A percentile compares a stretch with the other conserved stretches of the same genome.
Evolutionary conservation across 2,329 filamentous ascomycete genomes (phyloP).

Genomic region (Paraphoma chrysanthemicola): DNA sequence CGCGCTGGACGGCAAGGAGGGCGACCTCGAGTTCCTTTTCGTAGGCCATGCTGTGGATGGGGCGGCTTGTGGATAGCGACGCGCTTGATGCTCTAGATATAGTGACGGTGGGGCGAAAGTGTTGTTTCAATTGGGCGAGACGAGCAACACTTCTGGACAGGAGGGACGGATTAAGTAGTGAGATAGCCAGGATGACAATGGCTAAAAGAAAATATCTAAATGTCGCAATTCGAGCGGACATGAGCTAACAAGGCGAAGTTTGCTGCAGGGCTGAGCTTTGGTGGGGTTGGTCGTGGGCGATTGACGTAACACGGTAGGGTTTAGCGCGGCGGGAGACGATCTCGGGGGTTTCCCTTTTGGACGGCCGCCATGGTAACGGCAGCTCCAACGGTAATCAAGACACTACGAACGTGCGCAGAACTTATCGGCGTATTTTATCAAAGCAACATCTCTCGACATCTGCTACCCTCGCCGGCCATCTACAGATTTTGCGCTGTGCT

Average conservation of each 20-base stretch:
- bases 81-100: conserved; percentile 15
- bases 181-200: conserved; percentile 42
- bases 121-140: conserved; percentile 39
- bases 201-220: conserved; percentile 40
- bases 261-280: conserved; percentile 15
- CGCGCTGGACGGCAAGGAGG: conserved; percentile 87
- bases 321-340: conserved; percentile 9
- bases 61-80: conserved; percentile 17
- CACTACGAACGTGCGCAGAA: neutral
- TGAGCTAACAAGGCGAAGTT: conserved; percentile 21
- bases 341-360: conserved; percentile 28
- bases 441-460: neutral
- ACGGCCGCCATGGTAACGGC: conserved; percentile 24
- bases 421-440: too few species aligned
- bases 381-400: neutral
- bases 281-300: conserved; percentile 20
- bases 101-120: conserved; percentile 37
- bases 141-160: conserved; percentile 37
- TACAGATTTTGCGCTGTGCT: neutral
- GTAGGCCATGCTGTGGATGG: conserved; percentile 60
- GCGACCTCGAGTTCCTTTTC: conserved; percentile 81
- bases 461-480: neutral
- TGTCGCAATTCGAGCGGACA: conserved; percentile 32
- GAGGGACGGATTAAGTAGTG: conserved; percentile 34
- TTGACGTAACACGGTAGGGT: conserved; percentile 15